Base-by-base conservation (phyloP, 225 moss, liverwort and hornwort genomes). In the Marchantia polymorpha region DNA sequence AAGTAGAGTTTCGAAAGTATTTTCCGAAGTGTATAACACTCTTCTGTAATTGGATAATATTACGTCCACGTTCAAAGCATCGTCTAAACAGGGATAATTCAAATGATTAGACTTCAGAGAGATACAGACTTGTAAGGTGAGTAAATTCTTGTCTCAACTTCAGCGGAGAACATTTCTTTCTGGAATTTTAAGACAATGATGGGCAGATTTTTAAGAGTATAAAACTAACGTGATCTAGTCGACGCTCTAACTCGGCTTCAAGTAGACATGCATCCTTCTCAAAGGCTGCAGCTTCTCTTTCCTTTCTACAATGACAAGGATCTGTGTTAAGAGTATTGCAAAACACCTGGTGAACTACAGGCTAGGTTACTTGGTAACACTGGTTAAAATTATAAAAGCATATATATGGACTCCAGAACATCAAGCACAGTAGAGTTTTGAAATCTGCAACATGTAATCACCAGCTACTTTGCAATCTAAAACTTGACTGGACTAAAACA, bases 161-260 rank as follows among this genome's bases (percentile, higher is more conserved):
- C 13, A 65, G 12, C 65, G 29, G 9, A 20, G 49, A 70, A 12
- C 11, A 51, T 8, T 22, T 19, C 49, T 48, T 0, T 22, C 47
- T 10, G 22, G 15, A 69, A 17, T 25, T 69, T 69, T 48, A 4
- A n/a, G 12, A 50, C 10, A 71, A 49, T 7, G 10, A 15, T 39
- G 23, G 71, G 71, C 20, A 22, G 20, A 51, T 4, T 10, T 2
- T 39, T 39, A 39, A n/a, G 23, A n/a, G 22, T 1, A 8, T n/a
- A 68, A 71, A 26, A 59, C 69, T 79, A 39, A 79, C 88, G 48
- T 84, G 80, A 61, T 76, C 54, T 26, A 93, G 55, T 77, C 29
- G 75, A 61, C 10, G 82, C 65, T 88, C 81, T 10, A 94, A 77
- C 78, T 89, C 81, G 70, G 63, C 72, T 80, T 91, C 91, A 9